phyloP scores from a whole-genome alignment of 2,329 filamentous ascomycete species.

The Leptographium flavum region DNA sequence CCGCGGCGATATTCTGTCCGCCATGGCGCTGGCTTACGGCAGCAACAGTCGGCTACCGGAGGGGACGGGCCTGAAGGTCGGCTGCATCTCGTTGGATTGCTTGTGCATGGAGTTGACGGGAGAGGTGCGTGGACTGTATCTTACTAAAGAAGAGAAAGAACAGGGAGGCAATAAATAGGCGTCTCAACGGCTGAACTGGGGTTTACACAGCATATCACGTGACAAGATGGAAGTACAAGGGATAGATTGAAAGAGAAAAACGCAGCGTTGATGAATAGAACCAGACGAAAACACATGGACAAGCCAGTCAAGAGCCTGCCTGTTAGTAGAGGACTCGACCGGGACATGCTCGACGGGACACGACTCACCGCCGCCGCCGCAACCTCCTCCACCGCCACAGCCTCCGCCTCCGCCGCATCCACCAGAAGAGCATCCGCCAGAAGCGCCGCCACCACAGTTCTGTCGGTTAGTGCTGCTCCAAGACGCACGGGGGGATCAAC shows the following conservation, averaged over 20 bases:
- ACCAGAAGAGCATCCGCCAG: neutral
- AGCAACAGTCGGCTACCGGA: neutral
- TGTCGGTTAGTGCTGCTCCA: neutral
- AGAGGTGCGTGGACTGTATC: too few species aligned
- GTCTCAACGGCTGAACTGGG: too few species aligned
- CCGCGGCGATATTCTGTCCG: constrained; percentile 2
- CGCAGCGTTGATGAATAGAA: too few species aligned
- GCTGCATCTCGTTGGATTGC: neutral
- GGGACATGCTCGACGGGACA: too few species aligned
- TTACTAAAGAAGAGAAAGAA: too few species aligned
- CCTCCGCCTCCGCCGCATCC: constrained; percentile 2
- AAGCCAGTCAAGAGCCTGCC: too few species aligned
- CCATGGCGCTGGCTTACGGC: neutral
- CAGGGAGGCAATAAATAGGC: too few species aligned
- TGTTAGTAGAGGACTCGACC: too few species aligned
- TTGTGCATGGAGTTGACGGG: neutral
- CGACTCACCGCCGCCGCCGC: neutral
- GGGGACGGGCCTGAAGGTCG: neutral
- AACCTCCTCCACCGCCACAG: neutral
- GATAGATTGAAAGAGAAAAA: too few species aligned
- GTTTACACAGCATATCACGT: too few species aligned
- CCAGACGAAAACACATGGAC: too few species aligned
- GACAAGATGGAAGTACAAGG: too few species aligned
- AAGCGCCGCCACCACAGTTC: constrained; percentile 9
- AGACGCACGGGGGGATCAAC: neutral